These are phyloP conservation scores for Penicillium sp. DNA, from an alignment of 2,329 filamentous ascomycete species.

Conservation along the genomic window DNA sequence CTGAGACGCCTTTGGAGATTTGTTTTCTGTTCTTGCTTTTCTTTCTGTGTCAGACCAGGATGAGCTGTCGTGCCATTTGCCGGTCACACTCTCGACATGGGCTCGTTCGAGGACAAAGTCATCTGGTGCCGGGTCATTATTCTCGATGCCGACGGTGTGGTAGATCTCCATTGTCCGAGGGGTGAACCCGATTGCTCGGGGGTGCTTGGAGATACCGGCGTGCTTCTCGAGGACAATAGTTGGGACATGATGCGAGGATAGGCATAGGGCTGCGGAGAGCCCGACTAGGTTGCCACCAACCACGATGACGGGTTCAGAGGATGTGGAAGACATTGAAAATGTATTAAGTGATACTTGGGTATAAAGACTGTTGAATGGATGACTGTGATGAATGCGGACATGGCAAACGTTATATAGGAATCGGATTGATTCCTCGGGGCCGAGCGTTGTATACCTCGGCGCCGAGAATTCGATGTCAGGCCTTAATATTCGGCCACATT, in stretches of 20 bases:
- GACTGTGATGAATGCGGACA: background rate
- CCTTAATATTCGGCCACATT: background rate
- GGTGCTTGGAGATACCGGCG: constrained; percentile 35
- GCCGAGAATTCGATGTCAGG: background rate
- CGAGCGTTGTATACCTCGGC: background rate
- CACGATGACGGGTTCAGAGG: constrained; percentile 32
- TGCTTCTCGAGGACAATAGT: constrained; percentile 43
- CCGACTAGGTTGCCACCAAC: constrained; percentile 45
- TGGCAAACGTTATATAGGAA: background rate
- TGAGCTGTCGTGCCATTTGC: constrained; percentile 19
- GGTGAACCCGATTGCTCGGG: constrained; percentile 41
- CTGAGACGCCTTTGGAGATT: background rate
- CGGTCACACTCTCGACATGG: constrained; percentile 21
- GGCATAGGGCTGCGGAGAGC: constrained; percentile 40
- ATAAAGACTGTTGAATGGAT: background rate
- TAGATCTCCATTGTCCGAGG: constrained; percentile 42
- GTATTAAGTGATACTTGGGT: background rate
- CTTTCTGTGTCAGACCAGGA: constrained; percentile 20
- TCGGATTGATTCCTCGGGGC: background rate
- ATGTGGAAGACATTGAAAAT: background rate
- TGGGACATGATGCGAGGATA: constrained; percentile 32
- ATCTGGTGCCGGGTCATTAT: constrained; percentile 18
- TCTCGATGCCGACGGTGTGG: constrained; percentile 28
- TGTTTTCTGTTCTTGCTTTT: background rate
- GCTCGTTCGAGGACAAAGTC: constrained; percentile 24